Evolutionary conservation across 768 basidiomycete species (phyloP).

Genomic region (Mycena polygramma): DNA sequence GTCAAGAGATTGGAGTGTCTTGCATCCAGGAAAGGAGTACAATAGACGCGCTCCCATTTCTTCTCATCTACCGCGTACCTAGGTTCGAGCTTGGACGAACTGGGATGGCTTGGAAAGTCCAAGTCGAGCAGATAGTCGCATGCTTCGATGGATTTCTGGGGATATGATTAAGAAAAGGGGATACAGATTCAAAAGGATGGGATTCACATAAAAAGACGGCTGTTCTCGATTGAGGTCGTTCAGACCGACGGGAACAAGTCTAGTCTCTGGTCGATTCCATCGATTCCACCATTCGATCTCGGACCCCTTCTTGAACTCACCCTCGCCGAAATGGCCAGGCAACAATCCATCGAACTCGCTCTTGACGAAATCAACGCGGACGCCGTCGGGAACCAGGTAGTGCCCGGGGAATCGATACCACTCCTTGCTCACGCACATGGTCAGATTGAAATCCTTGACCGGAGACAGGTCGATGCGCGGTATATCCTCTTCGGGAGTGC

Average conservation of each 20-base stretch:
- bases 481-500: constrained; percentile 55
- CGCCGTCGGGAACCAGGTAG: constrained; percentile 86
- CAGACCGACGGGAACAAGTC: constrained; percentile 70
- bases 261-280: constrained; percentile 66
- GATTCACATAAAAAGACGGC: constrained; percentile 77
- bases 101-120: constrained; percentile 82
- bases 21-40: constrained; percentile 88
- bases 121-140: constrained; percentile 95
- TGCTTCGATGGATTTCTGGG: constrained; percentile 73
- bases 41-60: constrained; percentile 87
- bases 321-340: constrained; percentile 82
- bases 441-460: constrained; percentile 77
- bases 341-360: constrained; percentile 92
- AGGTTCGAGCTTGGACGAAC: constrained; percentile 73
- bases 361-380: constrained; percentile 90
- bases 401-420: constrained; percentile 96
- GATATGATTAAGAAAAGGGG: constrained; percentile 17
- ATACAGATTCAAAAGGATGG: constrained; percentile 16
- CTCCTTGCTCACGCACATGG: constrained; percentile 91
- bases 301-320: constrained; percentile 46
- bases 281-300: constrained; percentile 56
- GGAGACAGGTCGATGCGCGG: constrained; percentile 75
- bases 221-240: constrained; percentile 94
- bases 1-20: constrained; percentile 78
- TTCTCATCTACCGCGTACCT: constrained; percentile 76